Evolutionary conservation across 768 basidiomycete genomes (phyloP), one percentile per base, ranked within the genome.

Genomic region (Xerocomellus amylosporus): DNA sequence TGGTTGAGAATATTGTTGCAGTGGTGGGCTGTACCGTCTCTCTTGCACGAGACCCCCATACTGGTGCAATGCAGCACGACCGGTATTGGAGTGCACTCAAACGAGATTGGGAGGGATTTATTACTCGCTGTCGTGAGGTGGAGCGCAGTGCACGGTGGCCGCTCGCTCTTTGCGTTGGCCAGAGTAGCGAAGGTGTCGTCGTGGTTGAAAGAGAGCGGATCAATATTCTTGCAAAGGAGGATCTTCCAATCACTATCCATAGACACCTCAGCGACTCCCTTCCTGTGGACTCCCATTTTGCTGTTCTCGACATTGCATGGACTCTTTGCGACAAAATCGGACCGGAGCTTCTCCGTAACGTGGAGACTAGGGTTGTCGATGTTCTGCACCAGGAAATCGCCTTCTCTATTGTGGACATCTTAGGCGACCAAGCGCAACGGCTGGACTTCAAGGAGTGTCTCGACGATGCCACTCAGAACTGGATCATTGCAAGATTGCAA

Each of bases 31-130:
- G 88, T 63, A 88, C 89, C 0, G 87, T 98, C 46, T 78, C 77
- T 51, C 76, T 95, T 34, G 80, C 83, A 58, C 79, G 79, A 39
- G 87, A 90, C 64, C 78, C 86, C 0, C 84, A 87, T 56, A 93
- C 90, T 3, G 93, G 93, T 15, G 87, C 86, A 36, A 77, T 84
- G 43, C 85, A 88, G 58, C 79, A 92, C 64, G 82, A 84, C 42
- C 86, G 84, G 41, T 93, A 92, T 66, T 88, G 90, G 84, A 87
- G 82, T 61, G 85, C 87, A 0, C 71, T 97, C 62, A 94, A 91
- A 69, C 76, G 90, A 43, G 94, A 98, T 62, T 98, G 96, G 95
- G 90, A 98, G 65, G 93, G 95, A 4, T 95, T 98, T 64, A 85
- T 95, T 56, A 88, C 94, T 8, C 81, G 91, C 53, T 94, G 92